A percentile compares a stretch with the other conserved stretches of the same genome.
These are phyloP conservation scores for Aquilaria yunnanensis DNA, from an alignment of 345 rosid genomes.

Conservation along the genomic window DNA sequence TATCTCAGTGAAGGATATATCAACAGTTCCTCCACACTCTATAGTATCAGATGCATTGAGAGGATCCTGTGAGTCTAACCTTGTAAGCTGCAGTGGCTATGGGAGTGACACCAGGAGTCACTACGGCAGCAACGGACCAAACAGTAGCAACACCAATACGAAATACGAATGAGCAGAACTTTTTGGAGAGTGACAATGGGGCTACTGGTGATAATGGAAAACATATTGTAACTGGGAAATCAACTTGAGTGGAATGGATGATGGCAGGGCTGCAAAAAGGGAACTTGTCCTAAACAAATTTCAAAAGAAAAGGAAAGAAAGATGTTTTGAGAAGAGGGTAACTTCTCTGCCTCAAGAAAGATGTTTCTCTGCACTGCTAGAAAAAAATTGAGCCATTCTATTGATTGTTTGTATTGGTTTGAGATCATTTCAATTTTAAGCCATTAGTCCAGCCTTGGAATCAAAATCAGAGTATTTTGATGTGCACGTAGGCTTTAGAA, in stretches of 20 bases:
- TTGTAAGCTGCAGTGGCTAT: conserved; percentile 56
- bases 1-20: conserved; percentile 27
- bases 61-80: conserved; percentile 24
- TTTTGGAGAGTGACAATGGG: conserved; percentile 43
- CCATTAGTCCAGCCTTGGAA: no score
- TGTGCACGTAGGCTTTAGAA: no score
- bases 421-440: no score
- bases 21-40: conserved; percentile 32
- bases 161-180: conserved; percentile 36
- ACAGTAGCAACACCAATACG: conserved; percentile 46
- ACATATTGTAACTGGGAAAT: conserved; percentile 19
- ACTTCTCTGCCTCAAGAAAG: not conserved
- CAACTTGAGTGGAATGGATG: conserved; percentile 26
- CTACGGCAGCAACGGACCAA: conserved; percentile 53
- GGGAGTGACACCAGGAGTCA: conserved; percentile 70
- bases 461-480: no score
- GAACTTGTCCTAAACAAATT: conserved; percentile 67
- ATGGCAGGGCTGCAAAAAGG: conserved; percentile 36
- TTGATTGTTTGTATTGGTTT: no score
- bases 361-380: no score
- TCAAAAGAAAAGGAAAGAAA: conserved; percentile 71
- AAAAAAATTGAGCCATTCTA: no score
- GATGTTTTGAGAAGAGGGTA: conserved; percentile 79
- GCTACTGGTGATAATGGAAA: conserved; percentile 37
- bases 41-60: conserved; percentile 42